Base-by-base conservation (phyloP, 768 basidiomycete species). In the Lactarius tabidus region DNA sequence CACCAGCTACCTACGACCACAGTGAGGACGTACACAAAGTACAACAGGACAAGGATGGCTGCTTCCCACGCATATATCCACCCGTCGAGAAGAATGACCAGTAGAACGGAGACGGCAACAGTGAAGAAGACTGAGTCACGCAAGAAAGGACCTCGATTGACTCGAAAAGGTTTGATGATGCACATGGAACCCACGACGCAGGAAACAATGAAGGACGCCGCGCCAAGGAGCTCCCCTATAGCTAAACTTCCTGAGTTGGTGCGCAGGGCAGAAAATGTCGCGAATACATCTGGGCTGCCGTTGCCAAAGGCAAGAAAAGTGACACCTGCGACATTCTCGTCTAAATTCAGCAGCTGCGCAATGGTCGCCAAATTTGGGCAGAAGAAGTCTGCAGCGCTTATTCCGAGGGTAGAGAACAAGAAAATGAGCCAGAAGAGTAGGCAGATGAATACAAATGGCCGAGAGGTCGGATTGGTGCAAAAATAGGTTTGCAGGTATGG, bases 181-280 rank as follows among this genome's bases (percentile, higher is more conserved):
- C 93, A 95, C 89, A 99, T 96, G n/a, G 91, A 89, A 9, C 97
- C 97, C 15, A 93, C 96, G 28, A 99, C 97, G 71, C 95, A 93
- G 2, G 93, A 93, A 26, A 93, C 88, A 75, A 99, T 95, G 79
- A 99, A 99, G 2, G 92, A 84, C 0, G 96, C 95, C 2, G 96
- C 96, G 7, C 97, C 97, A 15, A 99, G 79, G 8, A 99, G 82
- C 74, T 99, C 97, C 26, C 97, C 97, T 60, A 99, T 86, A 1
- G 97, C 97, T 61, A 99, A 77, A 62, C 90, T 85, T 9, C 95
- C 95, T 4, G 95, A 92, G 70, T 88, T 79, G 26, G 87, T 81
- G 35, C 86, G 86, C 85, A 99, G 90, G 23, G 96, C 92, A 2
- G 93, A 91, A 74, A 96, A 97, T 0, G 97, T 99, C 7, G 93